phyloP scores from a whole-genome alignment of 2,329 filamentous ascomycete genomes.

The Alternaria arbusti region DNA sequence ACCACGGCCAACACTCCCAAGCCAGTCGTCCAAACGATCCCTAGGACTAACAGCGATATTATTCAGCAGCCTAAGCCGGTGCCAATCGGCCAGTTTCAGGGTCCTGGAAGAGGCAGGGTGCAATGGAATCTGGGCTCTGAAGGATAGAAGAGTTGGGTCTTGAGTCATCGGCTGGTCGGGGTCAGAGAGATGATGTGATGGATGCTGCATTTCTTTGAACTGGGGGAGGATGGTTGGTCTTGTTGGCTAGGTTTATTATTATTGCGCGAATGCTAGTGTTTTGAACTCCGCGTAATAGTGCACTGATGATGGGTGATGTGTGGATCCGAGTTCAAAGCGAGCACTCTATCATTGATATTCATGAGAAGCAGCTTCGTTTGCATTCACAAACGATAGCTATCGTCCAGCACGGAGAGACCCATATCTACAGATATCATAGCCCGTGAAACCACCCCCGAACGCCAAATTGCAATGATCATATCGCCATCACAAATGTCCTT shows the following conservation, averaged over 20 bases:
- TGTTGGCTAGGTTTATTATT: background rate
- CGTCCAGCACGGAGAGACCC: slow-evolving; percentile 3
- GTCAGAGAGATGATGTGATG: background rate
- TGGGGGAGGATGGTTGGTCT: background rate
- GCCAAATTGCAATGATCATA: background rate
- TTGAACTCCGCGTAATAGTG: too few species aligned
- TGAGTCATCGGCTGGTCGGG: background rate
- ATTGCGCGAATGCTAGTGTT: background rate
- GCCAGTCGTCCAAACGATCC: slow-evolving; percentile 16
- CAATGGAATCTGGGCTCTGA: slow-evolving; percentile 47
- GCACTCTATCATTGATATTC: slow-evolving; percentile 3
- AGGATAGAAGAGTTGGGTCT: slow-evolving; percentile 2
- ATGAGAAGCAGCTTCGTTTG: background rate
- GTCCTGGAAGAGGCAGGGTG: slow-evolving; percentile 30
- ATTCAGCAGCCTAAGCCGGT: slow-evolving; percentile 37
- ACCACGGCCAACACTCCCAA: slow-evolving; percentile 13
- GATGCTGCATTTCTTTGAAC: background rate
- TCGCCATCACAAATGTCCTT: background rate
- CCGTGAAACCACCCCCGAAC: background rate
- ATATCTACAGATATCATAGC: background rate
- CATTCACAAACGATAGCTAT: slow-evolving; percentile 6
- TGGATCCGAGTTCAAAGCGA: background rate
- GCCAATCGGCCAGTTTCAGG: slow-evolving; percentile 24
- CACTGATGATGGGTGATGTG: too few species aligned
- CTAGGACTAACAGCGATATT: slow-evolving; percentile 36